Evolutionary conservation across 2,329 filamentous ascomycete species (phyloP), one percentile per base, ranked within the genome.

Genomic region (Parascedosporium putredinis): DNA sequence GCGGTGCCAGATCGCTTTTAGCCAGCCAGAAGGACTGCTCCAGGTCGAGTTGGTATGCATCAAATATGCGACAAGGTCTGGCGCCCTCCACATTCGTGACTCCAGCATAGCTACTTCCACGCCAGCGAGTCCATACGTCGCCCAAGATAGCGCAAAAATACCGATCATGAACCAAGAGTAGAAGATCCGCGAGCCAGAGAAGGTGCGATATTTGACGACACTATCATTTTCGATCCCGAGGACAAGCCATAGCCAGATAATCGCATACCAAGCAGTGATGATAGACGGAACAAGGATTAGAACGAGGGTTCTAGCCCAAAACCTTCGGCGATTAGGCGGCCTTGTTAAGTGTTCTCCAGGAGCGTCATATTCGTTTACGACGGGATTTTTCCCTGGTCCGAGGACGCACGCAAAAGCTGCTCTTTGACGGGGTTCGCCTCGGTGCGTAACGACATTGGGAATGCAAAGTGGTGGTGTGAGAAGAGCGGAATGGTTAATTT

Each of bases 111-210:
- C 44, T n/a, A 40, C 52, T 31, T 55, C 53, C 23, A 55, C 47
- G 1, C 55, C 53, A 20, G 46, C 23, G 25, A 56, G 52, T 3
- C 52, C 53, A 33, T 53, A 48, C 23, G 52, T 49, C 5, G 55
- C 51, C 55, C 55, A 56, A 6, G 47, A 49, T 8, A 56, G n/a
- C 25, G 36, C 52, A 44, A 56, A 54, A 14, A 56, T 52, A 45
- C 55, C 55, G 36, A 56, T 45, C 34, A 56, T 46, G 46, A 56
- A 56, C 53, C 53, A 56, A 8, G 50, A 49, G 18, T 53, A 56
- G 34, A 46, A 56, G 7, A 55, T 36, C 34, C 36, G 45, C 7
- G 31, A 45, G 16, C 44, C 52, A 8, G 31, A 23, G 31, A 42
- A 45, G 29, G 25, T 33, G 47, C 50, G 33, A 33, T 50, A 54